phyloP scores from a whole-genome alignment of 73 alveolate species.

The Urostyla sp. region DNA sequence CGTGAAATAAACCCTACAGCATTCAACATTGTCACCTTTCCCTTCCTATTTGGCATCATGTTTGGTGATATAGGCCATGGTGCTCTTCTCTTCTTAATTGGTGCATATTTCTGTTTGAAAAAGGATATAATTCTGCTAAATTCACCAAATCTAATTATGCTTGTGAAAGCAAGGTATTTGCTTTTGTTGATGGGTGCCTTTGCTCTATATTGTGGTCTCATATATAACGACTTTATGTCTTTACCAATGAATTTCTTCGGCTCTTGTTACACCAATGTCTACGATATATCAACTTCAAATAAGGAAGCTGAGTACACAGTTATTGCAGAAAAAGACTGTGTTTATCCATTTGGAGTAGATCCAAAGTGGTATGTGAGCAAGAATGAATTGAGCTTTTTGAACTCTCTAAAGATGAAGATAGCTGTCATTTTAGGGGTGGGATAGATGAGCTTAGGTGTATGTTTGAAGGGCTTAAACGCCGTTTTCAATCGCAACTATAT shows the following conservation, averaged over 20 bases:
- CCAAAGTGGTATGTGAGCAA: slow-evolving; percentile 95
- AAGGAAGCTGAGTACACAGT: not conserved
- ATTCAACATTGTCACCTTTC: slow-evolving; percentile 94
- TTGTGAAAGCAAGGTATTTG: slow-evolving; percentile 62
- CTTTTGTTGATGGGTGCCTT: slow-evolving; percentile 78
- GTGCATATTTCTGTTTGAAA: slow-evolving; percentile 79
- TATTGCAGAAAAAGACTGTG: slow-evolving; percentile 62
- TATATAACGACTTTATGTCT: slow-evolving; percentile 83
- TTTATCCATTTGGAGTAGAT: slow-evolving; percentile 96
- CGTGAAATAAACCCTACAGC: slow-evolving; percentile 97
- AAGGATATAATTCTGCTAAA: slow-evolving; percentile 62
- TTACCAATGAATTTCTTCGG: slow-evolving; percentile 87
- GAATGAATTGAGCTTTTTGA: slow-evolving; percentile 93
- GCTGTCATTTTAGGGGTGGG: slow-evolving; percentile 96
- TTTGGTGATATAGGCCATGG: slow-evolving; percentile 99
- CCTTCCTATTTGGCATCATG: slow-evolving; percentile 99
- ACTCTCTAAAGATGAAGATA: slow-evolving; percentile 96
- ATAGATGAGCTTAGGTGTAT: slow-evolving; percentile 94
- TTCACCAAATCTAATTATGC: slow-evolving; percentile 69
- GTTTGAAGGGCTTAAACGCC: slow-evolving; percentile 91
- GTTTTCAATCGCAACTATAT: slow-evolving; percentile 78
- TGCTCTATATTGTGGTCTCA: slow-evolving; percentile 80
- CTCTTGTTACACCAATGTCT: slow-evolving; percentile 82
- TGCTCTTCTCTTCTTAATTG: slow-evolving; percentile 82
- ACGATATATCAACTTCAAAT: slow-evolving; percentile 5